phyloP scores from a whole-genome alignment of 305 asterid species.

The Solanum hybrid region DNA sequence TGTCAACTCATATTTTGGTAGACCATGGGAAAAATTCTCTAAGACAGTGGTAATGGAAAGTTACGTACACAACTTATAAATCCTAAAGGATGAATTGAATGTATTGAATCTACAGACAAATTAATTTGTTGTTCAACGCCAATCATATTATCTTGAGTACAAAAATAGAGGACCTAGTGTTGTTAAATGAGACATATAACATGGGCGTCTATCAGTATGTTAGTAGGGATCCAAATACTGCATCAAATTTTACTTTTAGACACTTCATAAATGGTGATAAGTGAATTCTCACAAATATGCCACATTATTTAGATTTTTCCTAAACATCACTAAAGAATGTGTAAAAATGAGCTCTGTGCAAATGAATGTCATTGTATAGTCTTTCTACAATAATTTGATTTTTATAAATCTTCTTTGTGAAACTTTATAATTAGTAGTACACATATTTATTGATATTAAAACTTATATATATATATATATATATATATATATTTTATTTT shows the following conservation, averaged over 20 bases:
- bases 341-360: not conserved
- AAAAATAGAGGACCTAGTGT: not conserved
- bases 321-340: not conserved
- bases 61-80: no score
- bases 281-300: not conserved
- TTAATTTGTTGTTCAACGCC: not conserved
- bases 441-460: not conserved
- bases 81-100: not conserved
- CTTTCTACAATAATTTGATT: not conserved
- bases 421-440: not conserved
- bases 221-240: not conserved
- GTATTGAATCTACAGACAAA: not conserved
- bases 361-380: not conserved
- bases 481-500: no score
- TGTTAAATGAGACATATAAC: not conserved
- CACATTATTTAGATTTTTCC: not conserved
- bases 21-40: not conserved
- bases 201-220: no score
- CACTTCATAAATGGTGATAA: not conserved
- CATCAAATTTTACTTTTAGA: no score
- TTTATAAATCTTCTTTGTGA: not conserved
- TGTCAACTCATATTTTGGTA: not conserved
- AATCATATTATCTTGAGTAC: not conserved
- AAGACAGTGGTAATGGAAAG: not conserved
- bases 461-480: no score